Conservation (phyloP, 2,329 filamentous ascomycete species). For the Pyrenochaeta sp. region DNA sequence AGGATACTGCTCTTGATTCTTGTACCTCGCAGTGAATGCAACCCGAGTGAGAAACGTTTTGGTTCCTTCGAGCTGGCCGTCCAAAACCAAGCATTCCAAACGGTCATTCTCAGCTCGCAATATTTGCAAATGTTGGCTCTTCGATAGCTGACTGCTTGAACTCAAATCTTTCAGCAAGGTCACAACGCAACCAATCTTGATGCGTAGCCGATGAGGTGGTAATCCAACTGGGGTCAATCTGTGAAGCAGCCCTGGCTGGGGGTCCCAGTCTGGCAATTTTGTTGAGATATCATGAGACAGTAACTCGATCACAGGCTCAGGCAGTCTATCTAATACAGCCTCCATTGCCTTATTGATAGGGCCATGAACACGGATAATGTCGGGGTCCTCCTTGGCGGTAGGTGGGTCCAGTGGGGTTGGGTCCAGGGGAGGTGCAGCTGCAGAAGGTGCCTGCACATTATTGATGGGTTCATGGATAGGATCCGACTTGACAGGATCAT, state of each 20-base stretch:
- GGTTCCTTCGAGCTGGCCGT: slow-evolving; percentile 45
- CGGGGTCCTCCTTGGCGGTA: slow-evolving; percentile 19
- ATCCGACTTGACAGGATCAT: slow-evolving; percentile 39
- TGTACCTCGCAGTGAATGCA: slow-evolving; percentile 38
- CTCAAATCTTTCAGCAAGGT: slow-evolving; percentile 38
- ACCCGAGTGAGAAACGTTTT: slow-evolving; percentile 41
- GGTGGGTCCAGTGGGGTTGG: slow-evolving; percentile 2
- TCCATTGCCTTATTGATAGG: slow-evolving; percentile 40
- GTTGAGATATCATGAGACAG: slow-evolving; percentile 42
- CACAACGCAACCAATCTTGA: slow-evolving; percentile 46
- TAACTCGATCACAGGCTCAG: slow-evolving; percentile 40
- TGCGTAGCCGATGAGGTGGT: slow-evolving; percentile 44
- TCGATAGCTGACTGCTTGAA: slow-evolving; percentile 41
- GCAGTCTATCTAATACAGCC: slow-evolving; percentile 29
- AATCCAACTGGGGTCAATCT: slow-evolving; percentile 43
- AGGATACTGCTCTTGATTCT: slow-evolving; percentile 33
- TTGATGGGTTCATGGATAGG: slow-evolving; percentile 19
- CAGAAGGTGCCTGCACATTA: slow-evolving; percentile 2
- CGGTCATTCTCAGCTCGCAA: slow-evolving; percentile 36
- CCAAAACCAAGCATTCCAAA: slow-evolving; percentile 44
- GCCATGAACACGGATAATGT: slow-evolving; percentile 41
- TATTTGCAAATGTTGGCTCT: slow-evolving; percentile 42
- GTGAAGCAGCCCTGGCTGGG: slow-evolving; percentile 35
- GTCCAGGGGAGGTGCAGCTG: slow-evolving; percentile 1
- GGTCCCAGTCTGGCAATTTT: slow-evolving; percentile 32